A percentile compares a stretch with the other conserved stretches of the same genome.
Evolutionary conservation across 73 alveolate species (phyloP).

Genomic region (Blepharisma stoltei): DNA sequence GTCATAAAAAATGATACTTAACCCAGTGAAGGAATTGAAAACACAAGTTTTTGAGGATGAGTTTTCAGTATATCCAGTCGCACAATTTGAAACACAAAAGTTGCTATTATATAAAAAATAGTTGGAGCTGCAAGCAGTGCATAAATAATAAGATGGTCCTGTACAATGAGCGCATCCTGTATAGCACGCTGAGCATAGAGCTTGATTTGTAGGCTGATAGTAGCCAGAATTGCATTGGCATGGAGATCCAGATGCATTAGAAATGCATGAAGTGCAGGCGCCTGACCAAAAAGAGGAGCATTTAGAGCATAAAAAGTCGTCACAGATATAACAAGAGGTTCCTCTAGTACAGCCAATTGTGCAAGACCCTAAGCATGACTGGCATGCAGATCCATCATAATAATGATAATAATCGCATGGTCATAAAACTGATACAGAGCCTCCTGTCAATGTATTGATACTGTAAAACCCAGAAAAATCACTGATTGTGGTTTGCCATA

Average conservation of each 20-base stretch:
- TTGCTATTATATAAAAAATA: background rate
- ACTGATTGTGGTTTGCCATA: too few relatives aligned
- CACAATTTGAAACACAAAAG: background rate
- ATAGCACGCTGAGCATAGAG: background rate
- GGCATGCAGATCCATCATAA: too few relatives aligned
- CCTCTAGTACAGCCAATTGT: too few relatives aligned
- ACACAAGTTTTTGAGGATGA: background rate
- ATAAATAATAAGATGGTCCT: background rate
- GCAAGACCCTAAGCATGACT: too few relatives aligned
- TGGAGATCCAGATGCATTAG: slow-evolving; percentile 21
- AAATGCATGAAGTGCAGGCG: background rate
- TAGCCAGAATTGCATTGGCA: slow-evolving; percentile 27
- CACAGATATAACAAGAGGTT: background rate
- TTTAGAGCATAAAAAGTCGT: background rate
- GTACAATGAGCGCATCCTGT: background rate
- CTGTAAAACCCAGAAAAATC: too few relatives aligned
- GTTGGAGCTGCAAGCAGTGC: background rate
- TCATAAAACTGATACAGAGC: too few relatives aligned
- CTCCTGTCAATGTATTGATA: too few relatives aligned
- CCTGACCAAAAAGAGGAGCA: background rate
- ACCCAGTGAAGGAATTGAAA: background rate
- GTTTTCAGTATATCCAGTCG: background rate
- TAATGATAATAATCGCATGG: too few relatives aligned
- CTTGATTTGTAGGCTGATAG: background rate
- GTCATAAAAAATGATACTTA: background rate